Evolutionary conservation across 495 filamentous ascomycete species (phyloP), one percentile per base, ranked within the genome.

Genomic region (Pyrenopolyporus hunteri): DNA sequence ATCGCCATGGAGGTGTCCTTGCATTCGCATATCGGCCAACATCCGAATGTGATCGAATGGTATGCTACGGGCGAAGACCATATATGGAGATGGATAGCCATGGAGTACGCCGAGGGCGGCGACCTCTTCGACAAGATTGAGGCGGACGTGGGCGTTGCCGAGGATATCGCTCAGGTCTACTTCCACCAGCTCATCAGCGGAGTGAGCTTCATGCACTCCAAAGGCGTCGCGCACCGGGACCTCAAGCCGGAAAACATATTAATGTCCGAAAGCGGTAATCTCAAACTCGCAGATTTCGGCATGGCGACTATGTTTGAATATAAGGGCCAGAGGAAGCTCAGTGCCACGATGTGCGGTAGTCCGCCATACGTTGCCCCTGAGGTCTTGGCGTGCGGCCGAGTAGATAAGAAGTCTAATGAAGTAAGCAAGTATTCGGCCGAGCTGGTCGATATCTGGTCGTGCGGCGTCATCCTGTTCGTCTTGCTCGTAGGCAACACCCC

Each of bases 111-210:
- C 36, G 91, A 93, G 59, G 94, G 94, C 35, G 94, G 94, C 10
- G 94, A 99, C 72, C 83, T 99, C 9, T 99, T 99, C 77, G 94
- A 98, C 83, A 98, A 98, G 78, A 97, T 98, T 69, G 94, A 98
- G 73, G 92, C 94, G 2, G 94, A 98, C 73, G 89, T 91, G 23
- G 94, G 95, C 50, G 89, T 97, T 8, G 82, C 85, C 7, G 89
- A 97, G 73, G 90, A 97, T 73, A 88, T 99, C 64, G 93, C 93
- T 25, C 94, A 98, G 66, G 84, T 97, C 45, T 99, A 97, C 74
- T 99, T 99, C 74, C 84, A 86, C 1, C 95, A 99, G 71, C 81
- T 99, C 42, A 83, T 97, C 65, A 87, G 85, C 56, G 95, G 92
- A 1, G 89, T 99, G 40, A 86, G 88, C 70, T 99, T 89, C 73